Evolutionary conservation across 2,329 filamentous ascomycete species (phyloP).

Genomic region (Calonectria pteridis): DNA sequence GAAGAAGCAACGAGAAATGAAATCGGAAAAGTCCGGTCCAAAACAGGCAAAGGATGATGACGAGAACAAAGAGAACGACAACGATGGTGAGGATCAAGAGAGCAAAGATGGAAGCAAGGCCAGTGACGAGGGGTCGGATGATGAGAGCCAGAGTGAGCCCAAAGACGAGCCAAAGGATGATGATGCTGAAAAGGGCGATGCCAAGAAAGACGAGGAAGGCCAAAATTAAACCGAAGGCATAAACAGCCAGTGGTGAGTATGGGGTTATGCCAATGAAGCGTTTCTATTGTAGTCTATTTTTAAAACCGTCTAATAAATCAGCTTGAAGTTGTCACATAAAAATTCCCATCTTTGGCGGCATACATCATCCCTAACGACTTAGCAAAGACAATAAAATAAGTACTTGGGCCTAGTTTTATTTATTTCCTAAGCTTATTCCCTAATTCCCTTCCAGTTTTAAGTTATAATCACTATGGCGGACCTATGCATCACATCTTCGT

Average conservation of each 20-base stretch:
- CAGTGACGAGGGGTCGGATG: conserved; percentile 39
- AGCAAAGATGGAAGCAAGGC: conserved; percentile 31
- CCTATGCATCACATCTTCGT: not conserved
- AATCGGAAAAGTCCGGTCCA: conserved; percentile 46
- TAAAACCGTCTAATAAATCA: not conserved
- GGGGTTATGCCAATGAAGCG: not conserved
- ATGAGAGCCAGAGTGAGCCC: conserved; percentile 18
- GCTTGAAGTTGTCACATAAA: not conserved
- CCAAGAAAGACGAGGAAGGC: conserved; percentile 22
- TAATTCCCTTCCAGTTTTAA: too few relatives aligned
- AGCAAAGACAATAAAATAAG: not conserved
- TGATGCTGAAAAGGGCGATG: conserved; percentile 2
- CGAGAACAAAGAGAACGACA: not conserved
- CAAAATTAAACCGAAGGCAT: conserved; percentile 21
- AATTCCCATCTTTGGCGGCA: not conserved
- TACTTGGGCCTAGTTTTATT: not conserved
- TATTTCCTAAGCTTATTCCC: not conserved
- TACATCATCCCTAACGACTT: not conserved
- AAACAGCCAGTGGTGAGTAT: not conserved
- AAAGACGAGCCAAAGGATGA: conserved; percentile 16
- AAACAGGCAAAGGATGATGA: conserved; percentile 11
- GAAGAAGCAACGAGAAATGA: conserved; percentile 46
- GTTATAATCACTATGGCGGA: too few relatives aligned
- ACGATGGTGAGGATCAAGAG: not conserved
- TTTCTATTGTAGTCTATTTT: not conserved